Evolutionary conservation across 805 yeast species (phyloP), one percentile per base, ranked within the genome.

Genomic region (Jamesozyma rosinii): DNA sequence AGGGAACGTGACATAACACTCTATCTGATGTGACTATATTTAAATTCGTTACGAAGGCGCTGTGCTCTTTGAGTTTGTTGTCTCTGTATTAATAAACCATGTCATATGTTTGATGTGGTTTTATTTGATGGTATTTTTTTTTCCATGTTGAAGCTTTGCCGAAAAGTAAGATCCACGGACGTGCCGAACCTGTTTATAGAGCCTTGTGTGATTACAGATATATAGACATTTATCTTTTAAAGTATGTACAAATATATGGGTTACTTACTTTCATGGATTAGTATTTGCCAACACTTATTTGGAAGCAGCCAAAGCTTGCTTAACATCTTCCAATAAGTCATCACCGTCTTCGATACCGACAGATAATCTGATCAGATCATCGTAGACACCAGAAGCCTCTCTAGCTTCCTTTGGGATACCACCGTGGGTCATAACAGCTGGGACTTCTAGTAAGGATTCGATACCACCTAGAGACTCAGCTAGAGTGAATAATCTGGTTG

Each of bases 391-490:
- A 46, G 78, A 74, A 41, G 77, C 75, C 66, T 82, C 90, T 67
- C 95, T 78, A 55, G 77, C 80, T 42, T 70, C 84, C 61, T 72
- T 70, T 58, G 92, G 87, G 63, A 85, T 85, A 61, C 95, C 95
- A 44, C 90, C 92, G 57, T 85, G 95, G 55, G 95, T 85, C 95
- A 85, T 85, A 45, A 79, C 77, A 38, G 95, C 92, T 35, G 95
- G 95, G 39, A 86, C 89, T 67, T 86, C 95, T 51, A 83, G 68
- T 57, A 85, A 71, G 8, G 89, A 80, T 69, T 86, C 95, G 49
- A 86, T 80, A 53, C 95, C 95, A 52, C 95, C 95, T 48, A 86
- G 74, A 18, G 95, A 84, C 69, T 87, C 95, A 44, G 95, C 95
- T 58, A 86, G 71, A 18, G 92, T 80, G 72, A 86, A 86, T 48